These are phyloP conservation scores for Chlorokybus atmophyticus DNA, from an alignment of 139 green algal genomes.

Conservation along the genomic window DNA sequence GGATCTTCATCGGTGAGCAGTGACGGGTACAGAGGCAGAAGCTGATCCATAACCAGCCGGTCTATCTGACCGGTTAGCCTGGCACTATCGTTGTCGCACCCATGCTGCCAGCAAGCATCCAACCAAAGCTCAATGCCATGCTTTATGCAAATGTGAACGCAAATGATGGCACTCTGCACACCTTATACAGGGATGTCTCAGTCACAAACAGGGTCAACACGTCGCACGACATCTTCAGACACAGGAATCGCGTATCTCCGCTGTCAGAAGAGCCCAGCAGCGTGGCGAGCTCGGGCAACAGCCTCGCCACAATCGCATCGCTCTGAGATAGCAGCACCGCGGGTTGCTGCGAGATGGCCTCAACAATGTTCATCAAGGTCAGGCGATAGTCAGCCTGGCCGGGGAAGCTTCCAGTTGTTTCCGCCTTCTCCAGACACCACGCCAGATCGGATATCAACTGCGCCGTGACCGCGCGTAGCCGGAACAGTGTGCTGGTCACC, in stretches of 20 bases:
- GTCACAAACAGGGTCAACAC: conserved; percentile 32
- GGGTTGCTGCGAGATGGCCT: conserved; percentile 45
- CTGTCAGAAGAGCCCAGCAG: conserved; percentile 26
- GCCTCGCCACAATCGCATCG: conserved; percentile 29
- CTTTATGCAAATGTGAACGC: too few species aligned
- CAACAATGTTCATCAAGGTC: conserved; percentile 51
- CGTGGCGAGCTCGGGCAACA: conserved; percentile 59
- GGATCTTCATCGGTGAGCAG: conserved; percentile 67
- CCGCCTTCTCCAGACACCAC: not conserved
- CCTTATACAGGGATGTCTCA: too few species aligned
- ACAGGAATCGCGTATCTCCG: conserved; percentile 66
- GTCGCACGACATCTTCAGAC: conserved; percentile 72
- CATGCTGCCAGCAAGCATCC: too few species aligned
- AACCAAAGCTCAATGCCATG: too few species aligned
- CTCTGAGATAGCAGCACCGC: conserved; percentile 47
- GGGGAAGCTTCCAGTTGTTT: too few species aligned
- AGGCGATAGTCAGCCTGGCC: conserved; percentile 39
- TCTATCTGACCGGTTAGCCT: not conserved
- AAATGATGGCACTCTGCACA: too few species aligned
- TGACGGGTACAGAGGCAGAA: conserved; percentile 60
- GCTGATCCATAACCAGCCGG: conserved; percentile 5
- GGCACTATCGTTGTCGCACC: not conserved
- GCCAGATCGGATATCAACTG: not conserved
- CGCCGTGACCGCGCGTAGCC: not conserved
- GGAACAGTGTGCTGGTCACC: conserved; percentile 28